Conservation (phyloP, 805 yeast genomes). For the Yamadazyma olivae region DNA sequence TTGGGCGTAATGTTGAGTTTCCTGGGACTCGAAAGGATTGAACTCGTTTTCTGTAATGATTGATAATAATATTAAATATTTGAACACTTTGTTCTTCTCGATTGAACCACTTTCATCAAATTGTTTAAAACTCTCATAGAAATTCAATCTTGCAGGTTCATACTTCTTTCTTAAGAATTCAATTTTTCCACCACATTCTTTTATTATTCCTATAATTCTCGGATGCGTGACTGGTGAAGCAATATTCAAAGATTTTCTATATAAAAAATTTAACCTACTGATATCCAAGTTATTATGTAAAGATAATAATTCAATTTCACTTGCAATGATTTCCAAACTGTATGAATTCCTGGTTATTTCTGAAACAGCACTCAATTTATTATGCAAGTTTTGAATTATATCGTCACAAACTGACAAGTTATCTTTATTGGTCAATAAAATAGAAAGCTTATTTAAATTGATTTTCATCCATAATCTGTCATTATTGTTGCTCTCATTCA, state of each 20-base stretch:
- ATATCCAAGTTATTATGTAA: constrained; percentile 27
- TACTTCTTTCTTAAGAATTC: constrained; percentile 59
- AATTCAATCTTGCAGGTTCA: constrained; percentile 61
- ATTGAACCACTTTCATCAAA: constrained; percentile 44
- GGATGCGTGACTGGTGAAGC: constrained; percentile 75
- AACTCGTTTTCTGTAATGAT: constrained; percentile 62
- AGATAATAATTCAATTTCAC: constrained; percentile 56
- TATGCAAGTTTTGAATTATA: constrained; percentile 36
- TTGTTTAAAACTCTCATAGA: constrained; percentile 44
- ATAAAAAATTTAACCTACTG: constrained; percentile 43
- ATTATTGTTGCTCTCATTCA: constrained; percentile 17
- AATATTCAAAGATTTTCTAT: constrained; percentile 40
- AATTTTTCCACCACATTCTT: constrained; percentile 73
- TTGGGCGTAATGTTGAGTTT: constrained; percentile 52
- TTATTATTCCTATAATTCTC: constrained; percentile 65
- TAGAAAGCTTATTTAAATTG: constrained; percentile 42
- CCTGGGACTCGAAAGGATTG: constrained; percentile 72
- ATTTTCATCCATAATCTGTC: constrained; percentile 49
- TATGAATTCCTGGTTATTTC: constrained; percentile 47
- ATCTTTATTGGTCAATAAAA: constrained; percentile 28
- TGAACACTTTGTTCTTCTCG: constrained; percentile 53
- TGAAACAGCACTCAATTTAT: constrained; percentile 31
- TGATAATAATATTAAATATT: constrained; percentile 59
- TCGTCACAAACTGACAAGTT: constrained; percentile 29
- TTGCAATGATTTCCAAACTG: constrained; percentile 62